Evolutionary conservation across 148 eudicot species (phyloP).

Genomic region (Chenopodium formosanum): DNA sequence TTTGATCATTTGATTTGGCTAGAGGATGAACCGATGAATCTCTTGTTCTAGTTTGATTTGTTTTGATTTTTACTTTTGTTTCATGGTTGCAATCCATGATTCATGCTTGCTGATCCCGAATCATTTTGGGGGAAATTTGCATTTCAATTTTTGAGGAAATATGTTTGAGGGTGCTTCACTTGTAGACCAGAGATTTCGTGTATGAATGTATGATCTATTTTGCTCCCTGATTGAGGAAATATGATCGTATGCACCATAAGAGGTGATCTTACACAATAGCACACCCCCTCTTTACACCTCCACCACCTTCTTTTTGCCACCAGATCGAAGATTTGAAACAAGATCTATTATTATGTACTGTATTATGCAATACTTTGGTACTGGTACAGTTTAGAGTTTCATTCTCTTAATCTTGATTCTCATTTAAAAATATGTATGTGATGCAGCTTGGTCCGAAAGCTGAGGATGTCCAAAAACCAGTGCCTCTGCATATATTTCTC

Average conservation of each 20-base stretch:
- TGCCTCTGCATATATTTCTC: constrained; percentile 59
- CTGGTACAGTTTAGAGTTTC: background rate
- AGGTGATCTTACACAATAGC: background rate
- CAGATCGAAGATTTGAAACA: too few species aligned
- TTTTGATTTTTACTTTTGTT: background rate
- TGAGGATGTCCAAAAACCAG: constrained; percentile 72
- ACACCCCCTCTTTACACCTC: background rate
- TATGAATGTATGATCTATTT: background rate
- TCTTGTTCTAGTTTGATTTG: background rate
- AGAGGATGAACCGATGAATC: background rate
- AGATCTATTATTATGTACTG: too few species aligned
- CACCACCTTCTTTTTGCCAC: background rate
- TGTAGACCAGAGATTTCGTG: too few species aligned
- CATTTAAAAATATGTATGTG: background rate
- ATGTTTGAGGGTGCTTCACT: background rate
- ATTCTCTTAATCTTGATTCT: background rate
- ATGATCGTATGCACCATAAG: background rate
- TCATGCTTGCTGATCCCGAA: too few species aligned
- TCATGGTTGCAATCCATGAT: background rate
- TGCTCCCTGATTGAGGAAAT: background rate
- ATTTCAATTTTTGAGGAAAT: too few species aligned
- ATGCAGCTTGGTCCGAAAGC: constrained; percentile 79
- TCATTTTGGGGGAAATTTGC: too few species aligned
- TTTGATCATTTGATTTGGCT: background rate
- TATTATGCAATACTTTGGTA: too few species aligned